Evolutionary conservation across 345 rosid species (phyloP).

Genomic region (Acer negundo): DNA sequence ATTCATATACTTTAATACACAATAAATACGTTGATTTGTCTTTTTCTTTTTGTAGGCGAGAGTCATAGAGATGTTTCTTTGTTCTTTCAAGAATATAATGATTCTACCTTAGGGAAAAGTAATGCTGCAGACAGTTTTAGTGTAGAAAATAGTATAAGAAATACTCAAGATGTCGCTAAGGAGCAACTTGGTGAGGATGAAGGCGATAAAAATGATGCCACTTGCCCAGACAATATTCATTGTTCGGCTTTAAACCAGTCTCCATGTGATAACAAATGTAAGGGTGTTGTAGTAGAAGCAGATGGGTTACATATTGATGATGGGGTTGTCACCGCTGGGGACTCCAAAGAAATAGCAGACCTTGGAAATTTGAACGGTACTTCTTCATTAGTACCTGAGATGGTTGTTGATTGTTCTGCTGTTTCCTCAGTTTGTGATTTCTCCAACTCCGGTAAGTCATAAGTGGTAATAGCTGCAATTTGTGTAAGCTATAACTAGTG

Average conservation of each 20-base stretch:
- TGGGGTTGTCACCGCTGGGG: conserved; percentile 6
- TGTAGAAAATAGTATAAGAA: conserved; percentile 9
- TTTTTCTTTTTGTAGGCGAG: conserved; percentile 8
- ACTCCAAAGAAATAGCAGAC: conserved; percentile 8
- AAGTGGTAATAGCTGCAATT: not conserved
- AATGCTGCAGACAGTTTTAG: conserved; percentile 10
- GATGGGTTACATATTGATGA: conserved; percentile 7
- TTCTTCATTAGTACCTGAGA: conserved; percentile 10
- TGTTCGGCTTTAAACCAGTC: not conserved
- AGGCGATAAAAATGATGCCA: conserved; percentile 9
- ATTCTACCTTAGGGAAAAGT: not conserved
- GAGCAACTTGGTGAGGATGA: conserved; percentile 9
- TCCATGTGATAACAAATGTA: not conserved
- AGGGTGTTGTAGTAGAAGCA: conserved; percentile 3
- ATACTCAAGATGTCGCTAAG: conserved; percentile 4
- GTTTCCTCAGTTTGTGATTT: conserved; percentile 7
- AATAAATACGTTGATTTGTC: not conserved
- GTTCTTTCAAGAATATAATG: not conserved
- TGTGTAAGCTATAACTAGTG: not conserved
- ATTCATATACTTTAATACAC: not conserved
- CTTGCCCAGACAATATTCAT: not conserved
- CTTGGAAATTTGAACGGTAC: not conserved
- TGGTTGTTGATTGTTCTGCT: not conserved
- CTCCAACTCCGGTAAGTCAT: conserved; percentile 13
- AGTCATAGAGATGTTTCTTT: not conserved